Percentiles rank a stretch among this genome's conserved stretches.
phyloP scores from a whole-genome alignment of 225 moss, liverwort and hornwort species.

The Climacium dendroides region DNA sequence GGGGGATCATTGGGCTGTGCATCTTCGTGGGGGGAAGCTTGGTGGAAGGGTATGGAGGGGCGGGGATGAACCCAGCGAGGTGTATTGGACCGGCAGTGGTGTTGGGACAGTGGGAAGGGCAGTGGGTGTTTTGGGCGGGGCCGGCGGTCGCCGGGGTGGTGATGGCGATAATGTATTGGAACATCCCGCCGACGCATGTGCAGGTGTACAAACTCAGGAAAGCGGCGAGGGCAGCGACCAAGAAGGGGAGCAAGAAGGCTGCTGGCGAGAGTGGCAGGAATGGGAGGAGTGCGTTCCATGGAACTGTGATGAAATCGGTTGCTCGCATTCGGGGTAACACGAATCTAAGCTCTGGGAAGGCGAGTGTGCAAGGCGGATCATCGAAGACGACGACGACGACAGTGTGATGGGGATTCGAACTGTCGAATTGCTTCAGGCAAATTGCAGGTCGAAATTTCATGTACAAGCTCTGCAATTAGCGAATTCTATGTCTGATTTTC shows the following conservation, averaged over 20 bases:
- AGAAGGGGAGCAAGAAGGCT: background rate
- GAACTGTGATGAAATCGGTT: background rate
- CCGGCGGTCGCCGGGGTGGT: background rate
- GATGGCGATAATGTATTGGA: slow-evolving; percentile 15
- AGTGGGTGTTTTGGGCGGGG: slow-evolving; percentile 54
- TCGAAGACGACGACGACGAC: background rate
- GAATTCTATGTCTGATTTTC: background rate
- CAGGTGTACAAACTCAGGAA: slow-evolving; percentile 17
- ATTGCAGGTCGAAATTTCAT: background rate
- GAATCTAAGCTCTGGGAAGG: background rate
- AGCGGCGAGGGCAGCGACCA: background rate
- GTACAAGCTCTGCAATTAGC: background rate
- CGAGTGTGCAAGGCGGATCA: background rate
- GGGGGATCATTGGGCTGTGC: slow-evolving; percentile 5
- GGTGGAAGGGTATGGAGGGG: slow-evolving; percentile 19
- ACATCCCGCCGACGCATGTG: slow-evolving; percentile 37
- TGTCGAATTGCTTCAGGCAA: background rate
- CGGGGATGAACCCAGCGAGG: slow-evolving; percentile 33
- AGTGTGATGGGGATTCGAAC: background rate
- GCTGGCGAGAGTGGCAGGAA: background rate
- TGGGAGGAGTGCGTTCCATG: background rate
- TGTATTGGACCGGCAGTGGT: slow-evolving; percentile 51
- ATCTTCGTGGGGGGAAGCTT: slow-evolving; percentile 16
- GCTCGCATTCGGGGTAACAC: background rate
- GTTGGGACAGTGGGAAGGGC: slow-evolving; percentile 25